A percentile compares a stretch with the other conserved stretches of the same genome.
Evolutionary conservation across 2,329 filamentous ascomycete species (phyloP).

Genomic region (Xylaria arbuscula): DNA sequence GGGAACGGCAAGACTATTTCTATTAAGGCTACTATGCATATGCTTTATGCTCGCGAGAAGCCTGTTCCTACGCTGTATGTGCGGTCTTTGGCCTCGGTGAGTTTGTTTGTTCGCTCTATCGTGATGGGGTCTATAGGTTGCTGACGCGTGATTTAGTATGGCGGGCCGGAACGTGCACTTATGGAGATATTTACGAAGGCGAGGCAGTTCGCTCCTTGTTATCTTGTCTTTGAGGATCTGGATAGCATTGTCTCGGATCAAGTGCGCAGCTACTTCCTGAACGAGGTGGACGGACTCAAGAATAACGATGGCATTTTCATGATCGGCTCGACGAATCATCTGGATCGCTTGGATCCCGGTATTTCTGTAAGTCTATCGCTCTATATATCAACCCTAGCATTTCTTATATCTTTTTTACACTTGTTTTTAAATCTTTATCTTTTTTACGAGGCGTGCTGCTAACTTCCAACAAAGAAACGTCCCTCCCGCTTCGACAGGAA

Average conservation of each 20-base stretch:
- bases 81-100: slow-evolving; percentile 57
- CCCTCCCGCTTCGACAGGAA: slow-evolving; percentile 75
- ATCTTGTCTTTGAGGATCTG: slow-evolving; percentile 78
- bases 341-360: slow-evolving; percentile 74
- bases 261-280: slow-evolving; percentile 76
- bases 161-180: slow-evolving; percentile 67
- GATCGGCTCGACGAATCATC: slow-evolving; percentile 72
- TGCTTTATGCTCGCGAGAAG: slow-evolving; percentile 64
- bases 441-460: background rate
- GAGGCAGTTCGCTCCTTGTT: slow-evolving; percentile 71
- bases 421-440: no score
- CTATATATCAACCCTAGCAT: background rate
- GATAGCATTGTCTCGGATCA: slow-evolving; percentile 71
- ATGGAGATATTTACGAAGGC: slow-evolving; percentile 68
- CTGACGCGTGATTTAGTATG: slow-evolving; percentile 55
- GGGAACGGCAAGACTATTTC: slow-evolving; percentile 77
- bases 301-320: slow-evolving; percentile 78
- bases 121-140: background rate
- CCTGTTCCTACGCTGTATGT: slow-evolving; percentile 72
- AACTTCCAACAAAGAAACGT: slow-evolving; percentile 59
- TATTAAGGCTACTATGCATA: slow-evolving; percentile 77
- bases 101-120: slow-evolving; percentile 31
- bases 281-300: slow-evolving; percentile 76
- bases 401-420: background rate
- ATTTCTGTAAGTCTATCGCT: slow-evolving; percentile 59